Evolutionary conservation across 108 stramenopile genomes (phyloP).

Genomic region (Pseudonitzschia multistriata): DNA sequence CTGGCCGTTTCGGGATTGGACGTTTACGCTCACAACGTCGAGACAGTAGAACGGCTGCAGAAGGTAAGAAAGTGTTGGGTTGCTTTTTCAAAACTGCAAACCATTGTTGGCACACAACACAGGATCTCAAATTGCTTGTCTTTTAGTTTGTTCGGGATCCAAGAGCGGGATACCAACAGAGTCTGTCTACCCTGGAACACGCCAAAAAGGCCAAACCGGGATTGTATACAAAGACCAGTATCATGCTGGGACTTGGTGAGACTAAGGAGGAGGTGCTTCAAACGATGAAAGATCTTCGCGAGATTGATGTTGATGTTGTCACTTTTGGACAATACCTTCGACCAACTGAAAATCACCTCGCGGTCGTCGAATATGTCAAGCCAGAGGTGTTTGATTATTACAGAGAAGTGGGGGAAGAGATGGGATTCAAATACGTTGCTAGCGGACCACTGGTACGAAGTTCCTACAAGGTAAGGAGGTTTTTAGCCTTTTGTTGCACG

Average conservation of each 20-base stretch:
- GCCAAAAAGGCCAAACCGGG: slow-evolving; percentile 81
- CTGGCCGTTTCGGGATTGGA: slow-evolving; percentile 94
- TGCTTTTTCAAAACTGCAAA: background rate
- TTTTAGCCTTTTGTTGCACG: slow-evolving; percentile 40
- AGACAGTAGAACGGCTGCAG: slow-evolving; percentile 95
- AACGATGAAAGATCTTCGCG: slow-evolving; percentile 94
- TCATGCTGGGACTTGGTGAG: slow-evolving; percentile 99
- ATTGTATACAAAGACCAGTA: slow-evolving; percentile 92
- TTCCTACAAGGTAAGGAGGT: slow-evolving; percentile 96
- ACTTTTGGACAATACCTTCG: slow-evolving; percentile 98
- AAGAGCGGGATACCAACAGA: slow-evolving; percentile 92
- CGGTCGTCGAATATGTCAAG: slow-evolving; percentile 94
- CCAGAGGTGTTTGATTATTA: slow-evolving; percentile 93
- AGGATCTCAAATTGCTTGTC: slow-evolving; percentile 12
- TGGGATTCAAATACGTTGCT: slow-evolving; percentile 99
- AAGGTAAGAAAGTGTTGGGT: slow-evolving; percentile 34
- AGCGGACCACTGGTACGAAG: slow-evolving; percentile 96
- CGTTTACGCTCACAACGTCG: slow-evolving; percentile 99
- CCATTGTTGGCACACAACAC: too few relatives aligned
- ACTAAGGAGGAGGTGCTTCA: slow-evolving; percentile 93
- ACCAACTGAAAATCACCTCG: slow-evolving; percentile 93
- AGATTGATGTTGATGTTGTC: slow-evolving; percentile 91
- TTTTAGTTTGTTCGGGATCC: slow-evolving; percentile 82
- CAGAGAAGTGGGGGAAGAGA: slow-evolving; percentile 70
- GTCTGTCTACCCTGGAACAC: slow-evolving; percentile 79